A percentile compares a stretch with the other conserved stretches of the same genome.
Evolutionary conservation across 176 grass and related monocot genomes (phyloP).

Genomic region (Zoysia pacifica): DNA sequence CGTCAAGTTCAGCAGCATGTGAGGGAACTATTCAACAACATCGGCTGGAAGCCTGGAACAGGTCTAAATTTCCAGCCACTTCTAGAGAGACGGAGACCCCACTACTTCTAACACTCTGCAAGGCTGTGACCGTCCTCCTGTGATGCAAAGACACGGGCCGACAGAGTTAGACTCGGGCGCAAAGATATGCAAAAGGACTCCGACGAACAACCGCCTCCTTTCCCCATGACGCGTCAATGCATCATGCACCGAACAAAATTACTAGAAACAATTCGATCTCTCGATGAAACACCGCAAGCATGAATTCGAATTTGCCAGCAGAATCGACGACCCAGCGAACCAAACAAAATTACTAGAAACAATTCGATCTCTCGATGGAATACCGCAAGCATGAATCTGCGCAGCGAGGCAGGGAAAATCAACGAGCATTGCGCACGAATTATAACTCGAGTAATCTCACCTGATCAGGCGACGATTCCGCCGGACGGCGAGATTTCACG

Average conservation of each 20-base stretch:
- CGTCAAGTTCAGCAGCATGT: neutral
- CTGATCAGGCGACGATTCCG: constrained; percentile 6
- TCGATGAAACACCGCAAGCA: neutral
- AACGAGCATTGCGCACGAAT: constrained; percentile 42
- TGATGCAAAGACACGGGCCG: neutral
- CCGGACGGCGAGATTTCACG: neutral
- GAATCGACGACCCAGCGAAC: neutral
- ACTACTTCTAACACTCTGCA: neutral
- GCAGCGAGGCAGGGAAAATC: neutral
- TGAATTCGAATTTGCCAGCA: neutral
- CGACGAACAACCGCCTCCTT: neutral
- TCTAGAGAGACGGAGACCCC: neutral
- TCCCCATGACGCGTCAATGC: neutral
- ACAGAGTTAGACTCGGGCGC: neutral
- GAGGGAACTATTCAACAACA: neutral
- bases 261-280: neutral
- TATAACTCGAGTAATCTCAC: constrained; percentile 3
- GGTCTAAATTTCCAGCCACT: neutral
- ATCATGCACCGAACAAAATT: neutral
- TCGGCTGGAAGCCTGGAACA: neutral
- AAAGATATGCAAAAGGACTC: neutral
- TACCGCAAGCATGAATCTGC: neutral
- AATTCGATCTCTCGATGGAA: neutral
- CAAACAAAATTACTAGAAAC: neutral
- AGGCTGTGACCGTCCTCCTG: neutral